Evolutionary conservation across 768 basidiomycete species (phyloP).

Genomic region (Lactarius sanguifluus): DNA sequence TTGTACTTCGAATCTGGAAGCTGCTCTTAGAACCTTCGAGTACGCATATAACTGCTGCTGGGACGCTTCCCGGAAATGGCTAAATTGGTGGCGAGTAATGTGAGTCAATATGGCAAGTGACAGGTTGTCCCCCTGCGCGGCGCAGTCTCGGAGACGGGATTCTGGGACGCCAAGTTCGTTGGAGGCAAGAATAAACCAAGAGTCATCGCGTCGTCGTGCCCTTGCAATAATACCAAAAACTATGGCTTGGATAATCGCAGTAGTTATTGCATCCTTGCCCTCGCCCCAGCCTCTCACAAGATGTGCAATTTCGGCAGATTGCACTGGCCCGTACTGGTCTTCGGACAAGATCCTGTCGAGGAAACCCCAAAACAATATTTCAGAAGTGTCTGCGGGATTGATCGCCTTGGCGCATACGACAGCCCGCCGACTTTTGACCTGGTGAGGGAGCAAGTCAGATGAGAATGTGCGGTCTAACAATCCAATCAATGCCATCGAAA

Average conservation of each 20-base stretch:
- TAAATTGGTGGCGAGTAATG: background rate
- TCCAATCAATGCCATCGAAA: background rate
- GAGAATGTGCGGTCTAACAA: background rate
- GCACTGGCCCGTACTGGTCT: no score
- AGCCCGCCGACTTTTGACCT: background rate
- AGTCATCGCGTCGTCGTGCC: background rate
- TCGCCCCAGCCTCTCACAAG: background rate
- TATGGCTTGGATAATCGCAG: background rate
- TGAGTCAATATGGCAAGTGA: background rate
- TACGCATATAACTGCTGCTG: accelerated
- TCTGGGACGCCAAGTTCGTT: background rate
- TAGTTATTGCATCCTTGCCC: no score
- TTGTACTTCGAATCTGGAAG: background rate
- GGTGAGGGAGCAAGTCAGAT: background rate
- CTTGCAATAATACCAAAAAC: background rate
- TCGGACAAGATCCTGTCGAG: background rate
- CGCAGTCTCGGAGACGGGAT: background rate
- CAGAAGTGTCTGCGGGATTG: background rate
- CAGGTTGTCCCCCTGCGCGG: background rate
- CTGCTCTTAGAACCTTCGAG: background rate
- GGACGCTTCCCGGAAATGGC: background rate
- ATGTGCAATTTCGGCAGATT: no score
- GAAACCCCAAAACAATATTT: accelerated
- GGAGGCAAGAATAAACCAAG: background rate
- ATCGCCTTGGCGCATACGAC: background rate